These are phyloP conservation scores for Suillus discolor DNA, from an alignment of 768 basidiomycete genomes.

Conservation along the genomic window DNA sequence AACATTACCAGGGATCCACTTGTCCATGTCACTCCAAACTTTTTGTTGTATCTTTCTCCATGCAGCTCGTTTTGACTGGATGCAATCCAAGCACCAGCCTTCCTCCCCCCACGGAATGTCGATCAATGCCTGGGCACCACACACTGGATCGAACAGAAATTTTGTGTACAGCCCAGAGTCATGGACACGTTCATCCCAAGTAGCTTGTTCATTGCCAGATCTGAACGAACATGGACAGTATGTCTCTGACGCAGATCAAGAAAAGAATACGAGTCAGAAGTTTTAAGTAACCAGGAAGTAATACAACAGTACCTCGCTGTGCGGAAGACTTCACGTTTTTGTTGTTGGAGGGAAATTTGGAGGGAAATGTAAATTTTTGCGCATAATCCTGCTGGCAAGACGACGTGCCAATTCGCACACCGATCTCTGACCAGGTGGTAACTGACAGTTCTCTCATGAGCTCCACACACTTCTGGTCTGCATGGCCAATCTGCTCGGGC, in stretches of 20 bases:
- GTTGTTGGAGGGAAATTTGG: no score
- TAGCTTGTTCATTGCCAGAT: not conserved
- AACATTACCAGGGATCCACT: not conserved
- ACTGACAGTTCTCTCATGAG: conserved; percentile 23
- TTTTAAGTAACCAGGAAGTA: no score
- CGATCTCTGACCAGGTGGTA: conserved; percentile 20
- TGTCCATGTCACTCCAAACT: conserved; percentile 3
- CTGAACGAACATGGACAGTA: no score
- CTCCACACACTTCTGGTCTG: conserved; percentile 11
- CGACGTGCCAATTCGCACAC: not conserved
- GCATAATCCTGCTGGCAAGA: not conserved
- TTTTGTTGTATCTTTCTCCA: conserved; percentile 25
- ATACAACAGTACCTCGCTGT: no score
- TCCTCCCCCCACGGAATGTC: conserved; percentile 26
- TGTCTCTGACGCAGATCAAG: no score
- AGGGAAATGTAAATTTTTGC: no score
- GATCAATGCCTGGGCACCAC: conserved; percentile 34
- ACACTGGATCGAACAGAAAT: conserved; percentile 36
- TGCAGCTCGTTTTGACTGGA: conserved; percentile 22
- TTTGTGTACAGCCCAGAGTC: conserved; percentile 27
- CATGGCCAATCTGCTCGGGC: not conserved
- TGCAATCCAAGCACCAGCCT: conserved; percentile 38
- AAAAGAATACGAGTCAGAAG: no score
- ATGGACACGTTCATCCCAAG: conserved; percentile 16
- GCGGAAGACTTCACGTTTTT: no score